Percentiles rank a stretch among this genome's conserved stretches.
Conservation (phyloP, 2,329 filamentous ascomycete genomes). For the Ophiosphaerella narmari region DNA sequence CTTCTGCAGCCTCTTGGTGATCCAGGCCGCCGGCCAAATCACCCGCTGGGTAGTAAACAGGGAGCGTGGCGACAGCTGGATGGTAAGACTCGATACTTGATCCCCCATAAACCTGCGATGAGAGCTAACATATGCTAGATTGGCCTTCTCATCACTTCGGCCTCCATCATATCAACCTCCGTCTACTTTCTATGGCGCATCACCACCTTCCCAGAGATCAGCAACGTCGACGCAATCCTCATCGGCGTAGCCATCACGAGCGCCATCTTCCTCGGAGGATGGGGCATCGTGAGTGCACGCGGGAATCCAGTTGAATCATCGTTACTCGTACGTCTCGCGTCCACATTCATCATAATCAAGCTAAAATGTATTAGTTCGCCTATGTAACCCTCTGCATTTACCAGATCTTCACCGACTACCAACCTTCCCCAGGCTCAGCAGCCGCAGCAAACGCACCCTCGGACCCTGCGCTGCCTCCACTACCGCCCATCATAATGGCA, state of each 20-base stretch:
- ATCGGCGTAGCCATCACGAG: conserved; percentile 94
- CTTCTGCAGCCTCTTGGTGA: conserved; percentile 94
- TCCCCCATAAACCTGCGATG: not conserved
- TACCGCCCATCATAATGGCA: conserved; percentile 97
- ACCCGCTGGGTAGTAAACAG: conserved; percentile 93
- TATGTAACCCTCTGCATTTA: conserved; percentile 99
- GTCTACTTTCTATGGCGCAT: conserved; percentile 97
- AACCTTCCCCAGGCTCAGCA: conserved; percentile 68
- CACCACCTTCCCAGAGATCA: conserved; percentile 88
- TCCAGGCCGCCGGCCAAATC: conserved; percentile 92
- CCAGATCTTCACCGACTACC: conserved; percentile 98
- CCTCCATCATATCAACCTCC: conserved; percentile 88
- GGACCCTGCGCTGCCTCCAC: conserved; percentile 90
- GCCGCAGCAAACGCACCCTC: conserved; percentile 58
- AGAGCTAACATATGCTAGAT: conserved; percentile 66
- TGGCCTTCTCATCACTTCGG: conserved; percentile 81
- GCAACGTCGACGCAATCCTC: conserved; percentile 87
- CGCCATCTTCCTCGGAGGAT: conserved; percentile 87
- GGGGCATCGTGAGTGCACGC: conserved; percentile 90
- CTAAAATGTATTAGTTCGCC: conserved; percentile 64
- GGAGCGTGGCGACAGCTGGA: conserved; percentile 93
- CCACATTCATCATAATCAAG: not conserved
- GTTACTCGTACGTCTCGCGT: conserved; percentile 61
- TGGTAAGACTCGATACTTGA: conserved; percentile 64
- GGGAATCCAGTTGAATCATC: conserved; percentile 96